Evolutionary conservation across 768 basidiomycete species (phyloP).

Genomic region (Xerocomellus chrysenteron): DNA sequence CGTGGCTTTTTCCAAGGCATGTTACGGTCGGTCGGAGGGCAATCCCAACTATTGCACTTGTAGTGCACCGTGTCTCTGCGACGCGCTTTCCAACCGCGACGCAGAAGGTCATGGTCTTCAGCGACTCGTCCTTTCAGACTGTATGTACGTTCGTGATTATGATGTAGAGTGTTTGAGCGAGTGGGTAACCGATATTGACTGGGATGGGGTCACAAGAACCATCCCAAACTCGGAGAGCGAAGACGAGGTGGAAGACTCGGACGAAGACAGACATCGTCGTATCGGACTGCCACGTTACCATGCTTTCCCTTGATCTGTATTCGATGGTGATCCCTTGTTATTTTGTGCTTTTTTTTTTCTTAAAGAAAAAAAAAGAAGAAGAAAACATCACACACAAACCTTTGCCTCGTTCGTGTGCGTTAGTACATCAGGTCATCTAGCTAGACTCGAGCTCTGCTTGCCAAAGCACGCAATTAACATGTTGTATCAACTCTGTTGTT

Average conservation of each 20-base stretch:
- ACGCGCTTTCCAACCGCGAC: constrained; percentile 16
- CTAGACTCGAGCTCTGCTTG: neutral
- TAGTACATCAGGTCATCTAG: neutral
- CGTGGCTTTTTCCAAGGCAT: constrained; percentile 9
- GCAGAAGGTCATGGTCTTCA: constrained; percentile 9
- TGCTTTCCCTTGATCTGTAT: neutral
- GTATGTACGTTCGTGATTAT: constrained; percentile 6
- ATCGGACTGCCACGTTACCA: neutral
- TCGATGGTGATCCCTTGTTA: neutral
- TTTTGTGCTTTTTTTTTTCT: neutral
- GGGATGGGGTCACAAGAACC: constrained; percentile 15
- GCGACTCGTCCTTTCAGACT: constrained; percentile 10
- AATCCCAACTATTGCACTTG: constrained; percentile 1
- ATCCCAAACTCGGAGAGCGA: neutral
- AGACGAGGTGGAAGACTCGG: neutral
- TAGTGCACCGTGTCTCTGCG: constrained; percentile 12
- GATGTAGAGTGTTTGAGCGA: constrained; percentile 2
- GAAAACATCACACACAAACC: too few species aligned
- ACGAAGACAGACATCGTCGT: neutral
- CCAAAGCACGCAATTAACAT: neutral
- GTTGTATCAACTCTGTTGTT: neutral
- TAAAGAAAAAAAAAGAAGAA: too few species aligned
- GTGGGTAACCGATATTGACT: constrained; percentile 13
- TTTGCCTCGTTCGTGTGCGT: neutral
- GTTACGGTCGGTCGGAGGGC: neutral